Percentiles rank a stretch among this genome's conserved stretches.
phyloP scores from a whole-genome alignment of 1,139 yeast species.

The Komagataea norvegica region DNA sequence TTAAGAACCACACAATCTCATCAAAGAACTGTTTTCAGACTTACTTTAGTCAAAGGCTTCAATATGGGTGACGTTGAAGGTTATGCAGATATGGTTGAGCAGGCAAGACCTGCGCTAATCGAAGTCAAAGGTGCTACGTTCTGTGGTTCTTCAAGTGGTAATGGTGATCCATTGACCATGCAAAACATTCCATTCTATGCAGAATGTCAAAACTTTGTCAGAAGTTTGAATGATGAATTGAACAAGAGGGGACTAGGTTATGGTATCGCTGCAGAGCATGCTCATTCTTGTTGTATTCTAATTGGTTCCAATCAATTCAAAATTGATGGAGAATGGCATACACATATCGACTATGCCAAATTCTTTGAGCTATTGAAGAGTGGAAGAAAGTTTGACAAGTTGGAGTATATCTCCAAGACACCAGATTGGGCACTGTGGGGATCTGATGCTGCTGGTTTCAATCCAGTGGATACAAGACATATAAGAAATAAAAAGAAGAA shows the following conservation, averaged over 20 bases:
- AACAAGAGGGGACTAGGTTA: conserved; percentile 61
- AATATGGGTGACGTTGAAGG: conserved; percentile 74
- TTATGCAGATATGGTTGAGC: conserved; percentile 84
- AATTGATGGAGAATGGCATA: conserved; percentile 73
- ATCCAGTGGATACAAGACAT: conserved; percentile 72
- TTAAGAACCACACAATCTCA: conserved; percentile 65
- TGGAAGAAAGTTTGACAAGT: conserved; percentile 63
- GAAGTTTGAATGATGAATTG: conserved; percentile 54
- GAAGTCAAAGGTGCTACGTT: conserved; percentile 94
- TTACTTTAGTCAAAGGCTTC: conserved; percentile 89
- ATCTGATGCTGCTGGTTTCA: conserved; percentile 79
- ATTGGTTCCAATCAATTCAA: conserved; percentile 74
- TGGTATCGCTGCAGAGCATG: conserved; percentile 91
- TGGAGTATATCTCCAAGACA: conserved; percentile 77
- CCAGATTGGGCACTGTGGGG: conserved; percentile 94
- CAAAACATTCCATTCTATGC: conserved; percentile 93
- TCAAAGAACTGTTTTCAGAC: conserved; percentile 87
- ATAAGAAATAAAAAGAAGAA: conserved; percentile 48
- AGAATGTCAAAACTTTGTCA: conserved; percentile 77
- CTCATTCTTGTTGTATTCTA: conserved; percentile 88
- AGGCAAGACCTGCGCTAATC: conserved; percentile 81
- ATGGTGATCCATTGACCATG: conserved; percentile 90
- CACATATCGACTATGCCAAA: conserved; percentile 79
- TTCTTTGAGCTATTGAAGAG: conserved; percentile 68
- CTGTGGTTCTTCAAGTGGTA: conserved; percentile 78